These are phyloP conservation scores for Millerago galiae DNA, from an alignment of 805 yeast species.

Conservation along the genomic window DNA sequence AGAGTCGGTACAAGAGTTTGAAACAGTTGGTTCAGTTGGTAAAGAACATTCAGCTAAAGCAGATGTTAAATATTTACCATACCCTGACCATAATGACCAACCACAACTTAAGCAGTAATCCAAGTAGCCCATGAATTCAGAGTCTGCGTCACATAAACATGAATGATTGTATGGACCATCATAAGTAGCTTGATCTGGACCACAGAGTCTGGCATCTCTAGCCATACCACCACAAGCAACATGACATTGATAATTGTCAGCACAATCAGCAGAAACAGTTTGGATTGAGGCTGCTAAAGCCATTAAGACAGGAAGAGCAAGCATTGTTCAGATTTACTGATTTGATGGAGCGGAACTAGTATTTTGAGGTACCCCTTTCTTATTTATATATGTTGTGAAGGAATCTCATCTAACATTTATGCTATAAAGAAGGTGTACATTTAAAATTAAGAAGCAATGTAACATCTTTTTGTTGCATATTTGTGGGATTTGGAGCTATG, in stretches of 20 bases:
- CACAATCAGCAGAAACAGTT: conserved; percentile 1
- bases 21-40: conserved; percentile 8
- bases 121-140: conserved; percentile 1
- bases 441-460: too few relatives aligned
- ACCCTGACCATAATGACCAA: conserved; percentile 8
- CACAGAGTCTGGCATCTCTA: conserved; percentile 5
- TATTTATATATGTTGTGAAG: too few relatives aligned
- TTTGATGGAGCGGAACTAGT: neutral
- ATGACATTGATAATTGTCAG: conserved; percentile 4
- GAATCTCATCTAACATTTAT: too few relatives aligned
- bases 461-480: too few relatives aligned
- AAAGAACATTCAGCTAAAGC: conserved; percentile 7
- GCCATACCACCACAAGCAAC: conserved; percentile 6
- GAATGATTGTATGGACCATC: conserved; percentile 6
- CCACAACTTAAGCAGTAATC: conserved; percentile 9
- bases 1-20: conserved; percentile 1
- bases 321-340: neutral
- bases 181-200: conserved; percentile 2
- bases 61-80: conserved; percentile 1
- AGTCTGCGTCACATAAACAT: conserved; percentile 5
- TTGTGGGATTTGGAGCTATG: too few relatives aligned
- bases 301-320: conserved; percentile 2
- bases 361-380: too few relatives aligned
- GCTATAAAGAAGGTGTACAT: too few relatives aligned
- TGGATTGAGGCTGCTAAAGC: conserved; percentile 1